Conservation (phyloP, 768 basidiomycete species). For the Coprinopsis cinerea region DNA sequence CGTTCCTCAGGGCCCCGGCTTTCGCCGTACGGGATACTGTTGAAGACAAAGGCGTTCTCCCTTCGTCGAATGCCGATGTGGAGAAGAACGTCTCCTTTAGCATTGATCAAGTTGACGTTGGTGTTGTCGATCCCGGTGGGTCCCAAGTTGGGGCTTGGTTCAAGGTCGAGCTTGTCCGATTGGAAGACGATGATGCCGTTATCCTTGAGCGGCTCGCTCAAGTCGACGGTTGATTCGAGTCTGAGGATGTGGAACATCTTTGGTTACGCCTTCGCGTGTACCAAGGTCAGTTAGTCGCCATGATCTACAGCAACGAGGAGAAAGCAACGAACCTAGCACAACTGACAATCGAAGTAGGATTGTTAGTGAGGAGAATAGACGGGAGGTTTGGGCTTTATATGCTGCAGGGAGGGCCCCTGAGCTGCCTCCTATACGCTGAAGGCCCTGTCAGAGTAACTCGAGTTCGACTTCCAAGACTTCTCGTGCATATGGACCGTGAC, state of each 20-base stretch:
- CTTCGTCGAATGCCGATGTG: constrained; percentile 9
- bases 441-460: too few species aligned
- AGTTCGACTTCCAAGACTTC: too few species aligned
- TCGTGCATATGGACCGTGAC: too few species aligned
- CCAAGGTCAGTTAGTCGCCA: not conserved
- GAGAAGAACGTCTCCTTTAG: constrained; percentile 6
- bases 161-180: constrained; percentile 6
- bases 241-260: not conserved
- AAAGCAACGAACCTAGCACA: too few species aligned
- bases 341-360: too few species aligned
- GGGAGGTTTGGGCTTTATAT: too few species aligned
- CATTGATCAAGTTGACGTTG: constrained; percentile 3
- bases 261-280: too few species aligned
- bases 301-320: too few species aligned
- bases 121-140: not conserved
- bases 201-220: constrained; percentile 1
- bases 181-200: constrained; percentile 13
- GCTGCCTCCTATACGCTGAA: too few species aligned
- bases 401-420: too few species aligned
- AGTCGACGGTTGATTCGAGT: not conserved
- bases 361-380: too few species aligned
- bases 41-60: constrained; percentile 12
- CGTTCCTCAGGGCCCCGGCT: constrained; percentile 10
- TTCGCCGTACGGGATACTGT: not conserved
- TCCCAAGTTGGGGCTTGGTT: not conserved